These are phyloP conservation scores for Graphilbum sp. DNA, from an alignment of 2,329 filamentous ascomycete genomes.

Conservation along the genomic window DNA sequence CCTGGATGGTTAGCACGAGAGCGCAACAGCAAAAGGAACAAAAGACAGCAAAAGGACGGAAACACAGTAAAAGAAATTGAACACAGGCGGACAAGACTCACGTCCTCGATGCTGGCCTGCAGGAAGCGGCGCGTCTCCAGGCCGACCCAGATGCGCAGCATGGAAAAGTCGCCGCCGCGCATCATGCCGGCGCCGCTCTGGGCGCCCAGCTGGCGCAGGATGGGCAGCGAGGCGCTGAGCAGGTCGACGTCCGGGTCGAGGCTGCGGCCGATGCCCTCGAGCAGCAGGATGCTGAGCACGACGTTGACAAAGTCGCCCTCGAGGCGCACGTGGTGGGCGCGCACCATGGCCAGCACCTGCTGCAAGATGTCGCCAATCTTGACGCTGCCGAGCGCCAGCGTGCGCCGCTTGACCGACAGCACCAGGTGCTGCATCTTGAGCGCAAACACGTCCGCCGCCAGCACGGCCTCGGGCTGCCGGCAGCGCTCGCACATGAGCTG, in stretches of 20 bases:
- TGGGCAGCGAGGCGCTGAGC: constrained; percentile 72
- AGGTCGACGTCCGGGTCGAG: constrained; percentile 79
- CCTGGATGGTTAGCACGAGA: constrained; percentile 25
- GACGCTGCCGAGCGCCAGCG: constrained; percentile 82
- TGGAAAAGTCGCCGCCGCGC: constrained; percentile 59
- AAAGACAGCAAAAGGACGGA: too few species aligned
- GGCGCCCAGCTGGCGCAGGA: constrained; percentile 72
- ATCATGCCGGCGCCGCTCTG: constrained; percentile 56
- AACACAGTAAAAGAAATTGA: too few species aligned
- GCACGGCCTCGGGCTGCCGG: constrained; percentile 76
- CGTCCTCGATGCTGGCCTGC: constrained; percentile 78
- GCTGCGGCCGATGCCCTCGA: constrained; percentile 84
- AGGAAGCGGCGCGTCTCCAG: constrained; percentile 78
- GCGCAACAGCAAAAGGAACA: not conserved
- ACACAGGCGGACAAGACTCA: too few species aligned
- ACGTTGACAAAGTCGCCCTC: constrained; percentile 99
- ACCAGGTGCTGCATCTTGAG: constrained; percentile 96
- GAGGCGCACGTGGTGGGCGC: constrained; percentile 77
- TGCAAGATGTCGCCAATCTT: constrained; percentile 93
- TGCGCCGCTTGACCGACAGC: constrained; percentile 74
- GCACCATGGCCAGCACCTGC: constrained; percentile 81
- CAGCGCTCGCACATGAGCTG: constrained; percentile 93
- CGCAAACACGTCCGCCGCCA: constrained; percentile 81
- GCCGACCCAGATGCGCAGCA: constrained; percentile 84
- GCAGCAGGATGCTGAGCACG: constrained; percentile 79